These are phyloP conservation scores for Triticum urartu DNA, from an alignment of 176 grass and related monocot genomes.

Conservation along the genomic window DNA sequence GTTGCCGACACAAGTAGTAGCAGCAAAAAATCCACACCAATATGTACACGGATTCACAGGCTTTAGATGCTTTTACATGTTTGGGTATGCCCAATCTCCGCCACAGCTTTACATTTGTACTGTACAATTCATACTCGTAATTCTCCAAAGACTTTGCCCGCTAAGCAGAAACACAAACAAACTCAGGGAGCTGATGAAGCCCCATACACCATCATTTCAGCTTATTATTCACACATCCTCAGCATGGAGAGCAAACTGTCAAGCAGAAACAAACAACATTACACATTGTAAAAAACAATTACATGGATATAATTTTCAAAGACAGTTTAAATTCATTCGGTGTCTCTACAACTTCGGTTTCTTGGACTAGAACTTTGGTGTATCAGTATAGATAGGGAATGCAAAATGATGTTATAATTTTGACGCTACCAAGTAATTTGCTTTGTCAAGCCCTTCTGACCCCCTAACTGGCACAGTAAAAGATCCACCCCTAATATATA, in stretches of 20 bases:
- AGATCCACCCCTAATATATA: neutral
- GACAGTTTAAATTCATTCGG: neutral
- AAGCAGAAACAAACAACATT: slow-evolving; percentile 1
- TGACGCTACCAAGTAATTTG: neutral
- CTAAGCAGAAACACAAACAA: neutral
- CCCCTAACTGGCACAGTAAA: neutral
- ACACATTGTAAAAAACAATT: slow-evolving; percentile 14
- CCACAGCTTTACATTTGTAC: neutral
- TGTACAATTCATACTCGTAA: slow-evolving; percentile 12
- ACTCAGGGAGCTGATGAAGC: slow-evolving; percentile 15
- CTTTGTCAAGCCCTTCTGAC: neutral
- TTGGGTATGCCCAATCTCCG: neutral
- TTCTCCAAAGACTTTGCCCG: neutral
- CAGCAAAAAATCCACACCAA: neutral
- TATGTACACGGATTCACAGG: slow-evolving; percentile 12
- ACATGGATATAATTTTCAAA: neutral
- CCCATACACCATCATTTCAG: slow-evolving; percentile 4
- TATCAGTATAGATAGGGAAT: neutral
- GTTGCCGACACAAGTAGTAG: neutral
- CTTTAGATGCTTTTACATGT: neutral
- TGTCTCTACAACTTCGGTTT: neutral
- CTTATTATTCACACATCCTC: slow-evolving; percentile 32
- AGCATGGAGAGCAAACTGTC: slow-evolving; percentile 11
- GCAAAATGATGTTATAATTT: neutral
- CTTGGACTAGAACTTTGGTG: neutral